phyloP scores from a whole-genome alignment of 2,329 filamentous ascomycete genomes.

The Pyricularia sp. region DNA sequence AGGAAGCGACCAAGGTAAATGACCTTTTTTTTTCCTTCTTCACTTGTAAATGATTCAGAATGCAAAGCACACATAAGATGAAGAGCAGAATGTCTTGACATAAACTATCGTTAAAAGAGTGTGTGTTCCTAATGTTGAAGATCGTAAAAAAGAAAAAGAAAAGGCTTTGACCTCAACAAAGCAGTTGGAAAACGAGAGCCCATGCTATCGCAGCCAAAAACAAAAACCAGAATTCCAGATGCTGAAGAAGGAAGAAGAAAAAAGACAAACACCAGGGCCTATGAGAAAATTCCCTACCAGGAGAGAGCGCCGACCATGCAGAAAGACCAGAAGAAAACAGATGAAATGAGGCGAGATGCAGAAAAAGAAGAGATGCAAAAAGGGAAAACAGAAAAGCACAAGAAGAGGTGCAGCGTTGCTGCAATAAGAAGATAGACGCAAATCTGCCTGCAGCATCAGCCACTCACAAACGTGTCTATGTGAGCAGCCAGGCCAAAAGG shows the following conservation, averaged over 20 bases:
- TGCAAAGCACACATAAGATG: background rate
- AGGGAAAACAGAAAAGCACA: background rate
- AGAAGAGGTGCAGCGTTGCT: background rate
- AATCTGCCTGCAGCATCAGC: background rate
- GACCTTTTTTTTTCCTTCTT: no score
- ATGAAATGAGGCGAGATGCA: background rate
- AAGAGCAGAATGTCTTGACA: background rate
- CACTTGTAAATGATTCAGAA: no score
- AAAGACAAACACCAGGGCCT: background rate
- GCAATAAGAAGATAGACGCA: background rate
- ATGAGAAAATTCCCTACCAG: background rate
- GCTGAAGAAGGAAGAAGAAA: background rate
- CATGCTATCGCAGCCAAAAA: background rate
- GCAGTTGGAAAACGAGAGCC: background rate
- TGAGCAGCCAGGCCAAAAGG: background rate
- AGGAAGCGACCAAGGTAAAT: no score
- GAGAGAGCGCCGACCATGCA: background rate
- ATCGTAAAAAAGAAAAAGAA: background rate
- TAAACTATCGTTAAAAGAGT: background rate
- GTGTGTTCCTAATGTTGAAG: background rate
- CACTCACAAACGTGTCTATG: background rate
- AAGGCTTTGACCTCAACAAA: background rate
- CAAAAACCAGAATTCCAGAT: background rate
- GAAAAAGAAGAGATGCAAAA: background rate
- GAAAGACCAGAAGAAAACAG: background rate